Conservation (phyloP, 345 rosid genomes). For the Sapria himalayana region DNA sequence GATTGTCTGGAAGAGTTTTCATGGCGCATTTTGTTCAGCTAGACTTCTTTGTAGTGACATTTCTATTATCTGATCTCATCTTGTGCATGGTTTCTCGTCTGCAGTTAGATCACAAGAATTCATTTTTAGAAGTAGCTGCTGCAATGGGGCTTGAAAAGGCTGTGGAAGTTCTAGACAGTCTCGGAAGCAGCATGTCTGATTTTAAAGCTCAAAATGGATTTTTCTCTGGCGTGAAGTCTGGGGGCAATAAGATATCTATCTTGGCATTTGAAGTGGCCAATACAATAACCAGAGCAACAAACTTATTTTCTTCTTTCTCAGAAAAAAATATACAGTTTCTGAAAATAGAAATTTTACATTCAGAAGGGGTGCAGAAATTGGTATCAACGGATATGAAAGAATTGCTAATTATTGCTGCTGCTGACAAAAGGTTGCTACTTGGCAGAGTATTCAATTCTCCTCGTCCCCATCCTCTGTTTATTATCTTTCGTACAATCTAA, state of each 20-base stretch:
- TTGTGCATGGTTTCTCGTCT: slow-evolving; percentile 4
- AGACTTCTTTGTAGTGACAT: no score
- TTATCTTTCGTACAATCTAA: background rate
- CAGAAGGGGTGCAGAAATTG: slow-evolving; percentile 45
- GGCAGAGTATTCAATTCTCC: slow-evolving; percentile 1
- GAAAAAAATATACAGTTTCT: slow-evolving; percentile 34
- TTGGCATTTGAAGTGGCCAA: slow-evolving; percentile 90
- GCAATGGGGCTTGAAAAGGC: slow-evolving; percentile 45
- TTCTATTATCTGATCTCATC: background rate
- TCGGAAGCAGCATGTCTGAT: slow-evolving; percentile 62
- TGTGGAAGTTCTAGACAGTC: slow-evolving; percentile 45
- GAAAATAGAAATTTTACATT: slow-evolving; percentile 40
- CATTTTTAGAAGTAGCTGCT: slow-evolving; percentile 47
- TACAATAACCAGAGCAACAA: slow-evolving; percentile 61
- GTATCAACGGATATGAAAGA: slow-evolving; percentile 46
- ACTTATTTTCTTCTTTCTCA: slow-evolving; percentile 50
- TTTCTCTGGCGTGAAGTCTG: slow-evolving; percentile 27
- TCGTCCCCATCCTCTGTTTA: background rate
- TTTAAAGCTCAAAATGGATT: slow-evolving; percentile 37
- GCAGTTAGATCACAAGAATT: slow-evolving; percentile 27
- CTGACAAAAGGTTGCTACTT: slow-evolving; percentile 63
- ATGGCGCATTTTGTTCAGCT: no score
- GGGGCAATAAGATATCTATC: slow-evolving; percentile 34
- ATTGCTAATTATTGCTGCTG: slow-evolving; percentile 56
- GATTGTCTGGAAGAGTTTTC: no score